Base-by-base conservation (phyloP, 352 stramenopile genomes). In the Globisporangium nodosum region DNA sequence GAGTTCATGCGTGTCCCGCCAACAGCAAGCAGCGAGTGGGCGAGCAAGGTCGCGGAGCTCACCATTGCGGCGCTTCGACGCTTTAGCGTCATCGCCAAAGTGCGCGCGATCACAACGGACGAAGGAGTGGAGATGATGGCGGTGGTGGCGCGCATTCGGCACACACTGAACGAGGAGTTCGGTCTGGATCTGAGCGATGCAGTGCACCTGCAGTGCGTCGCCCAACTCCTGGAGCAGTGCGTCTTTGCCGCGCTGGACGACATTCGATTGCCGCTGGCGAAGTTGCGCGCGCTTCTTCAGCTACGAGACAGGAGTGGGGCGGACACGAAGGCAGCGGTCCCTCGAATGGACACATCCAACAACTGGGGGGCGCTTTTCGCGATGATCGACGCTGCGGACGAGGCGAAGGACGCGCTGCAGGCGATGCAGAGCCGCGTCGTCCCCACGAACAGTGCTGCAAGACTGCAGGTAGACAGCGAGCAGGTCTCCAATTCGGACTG, bases 1-100 rank as follows among this genome's bases (percentile, higher is more conserved):
- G 56, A 54, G 35, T 50, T 61, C 47, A 61, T 56, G 20, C 49
- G 48, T 47, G 45, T 39, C 4, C 47, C 37, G 37, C 12, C 37
- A 5, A 13, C 37, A 18, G 16, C 11, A 18, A 42, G 37, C 8
- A 18, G 12, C 0, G 37, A 42, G 37, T 16, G 37, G 37, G 12
- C 37, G 13, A 42, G 2, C 3, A 12, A 42, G 37, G 37, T 42
- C 13, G 37, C 37, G 37, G 37, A 42, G 37, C 37, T 12, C 37
- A 42, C 37, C 11, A 42, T 42, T 13, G 37, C 37, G 11, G 37
- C 37, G 37, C 37, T 42, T 18, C 37, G 37, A 12, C 37, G 37
- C 12, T 42, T 42, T 5, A 13, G 37, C 12, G 37, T 42, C 37
- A 16, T 16, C 37, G 37, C 2, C 37, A 42, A 18, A 42, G 37